A percentile compares a stretch with the other conserved stretches of the same genome.
Conservation (phyloP, 495 filamentous ascomycete species). For the Aspergillus biplanus region DNA sequence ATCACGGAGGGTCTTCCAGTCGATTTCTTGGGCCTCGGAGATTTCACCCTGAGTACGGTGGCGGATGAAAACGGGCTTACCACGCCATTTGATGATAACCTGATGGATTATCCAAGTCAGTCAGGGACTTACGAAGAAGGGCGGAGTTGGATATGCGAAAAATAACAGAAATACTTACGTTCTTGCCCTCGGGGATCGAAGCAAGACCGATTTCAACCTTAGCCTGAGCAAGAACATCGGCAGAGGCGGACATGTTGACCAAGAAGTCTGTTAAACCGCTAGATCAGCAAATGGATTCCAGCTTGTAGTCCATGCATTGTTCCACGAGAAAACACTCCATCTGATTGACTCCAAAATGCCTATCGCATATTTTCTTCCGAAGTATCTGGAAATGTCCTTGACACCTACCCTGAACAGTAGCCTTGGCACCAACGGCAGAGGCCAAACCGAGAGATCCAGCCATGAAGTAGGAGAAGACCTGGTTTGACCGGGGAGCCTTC, state of each 20-base stretch:
- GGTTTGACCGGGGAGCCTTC: slow-evolving; percentile 65
- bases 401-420: slow-evolving; percentile 88
- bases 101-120: slow-evolving; percentile 39
- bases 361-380: not conserved
- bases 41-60: slow-evolving; percentile 92
- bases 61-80: slow-evolving; percentile 99
- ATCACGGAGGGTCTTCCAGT: slow-evolving; percentile 82
- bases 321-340: not conserved
- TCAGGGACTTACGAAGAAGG: not conserved
- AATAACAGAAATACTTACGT: slow-evolving; percentile 62
- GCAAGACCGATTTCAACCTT: slow-evolving; percentile 97
- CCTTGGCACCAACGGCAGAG: slow-evolving; percentile 91
- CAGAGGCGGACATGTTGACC: slow-evolving; percentile 99
- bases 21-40: slow-evolving; percentile 76
- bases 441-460: slow-evolving; percentile 92
- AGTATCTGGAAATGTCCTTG: slow-evolving; percentile 12
- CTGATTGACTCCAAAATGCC: slow-evolving; percentile 1
- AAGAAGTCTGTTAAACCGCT: slow-evolving; percentile 77
- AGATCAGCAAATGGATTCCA: slow-evolving; percentile 25
- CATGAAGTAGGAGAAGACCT: slow-evolving; percentile 97
- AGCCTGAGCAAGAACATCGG: slow-evolving; percentile 97
- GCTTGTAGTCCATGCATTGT: slow-evolving; percentile 8
- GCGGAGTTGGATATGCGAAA: not conserved
- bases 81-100: slow-evolving; percentile 99
- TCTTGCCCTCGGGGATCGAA: slow-evolving; percentile 98